Evolutionary conservation across 768 basidiomycete genomes (phyloP), one percentile per base, ranked within the genome.

Genomic region (Tremella yokohamensis): DNA sequence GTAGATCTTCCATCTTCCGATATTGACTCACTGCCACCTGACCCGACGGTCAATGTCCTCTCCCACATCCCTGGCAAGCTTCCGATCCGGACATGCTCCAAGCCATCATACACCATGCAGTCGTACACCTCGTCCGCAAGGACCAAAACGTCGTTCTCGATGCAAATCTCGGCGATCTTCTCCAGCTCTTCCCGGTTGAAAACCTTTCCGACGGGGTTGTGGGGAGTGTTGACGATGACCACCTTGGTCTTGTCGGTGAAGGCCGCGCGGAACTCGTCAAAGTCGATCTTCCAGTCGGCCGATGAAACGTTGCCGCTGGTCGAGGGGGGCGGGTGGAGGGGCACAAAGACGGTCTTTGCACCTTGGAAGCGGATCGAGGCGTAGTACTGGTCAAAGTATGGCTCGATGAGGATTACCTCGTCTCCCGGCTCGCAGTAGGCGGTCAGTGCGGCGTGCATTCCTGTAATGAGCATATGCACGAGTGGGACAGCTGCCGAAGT

Each of bases 71-170:
- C 90, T 4, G 92, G 93, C n/a, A 99, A 82, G 37, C 81, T 89
- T 2, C 94, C 93, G 66, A 98, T 87, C 54, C 94, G 86, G 54
- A 92, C 80, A 76, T 99, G 96, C 69, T 94, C 86, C 69, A 87
- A 86, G 37, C 82, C 84, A 66, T 92, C 89, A 65, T 87, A 96
- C 15, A 92, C 84, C 39, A 99, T 84, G 66, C 87, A 88, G 69
- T 99, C 96, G 76, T 99, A 99, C 88, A 99, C 96, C 84, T 99
- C 96, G 76, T 99, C 96, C 1, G 92, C 79, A 83, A 97, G 87
- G 34, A 97, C 85, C 39, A 99, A 79, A 20, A 98, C 82, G 73
- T 99, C 91, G 77, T 87, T 87, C 78, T 97, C 90, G 72, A 90
- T 84, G 2, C 93, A 92, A 20, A 99, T 77, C 52, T 81, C 83